Conservation (phyloP, 2,329 filamentous ascomycete genomes). For the Clonostachys solani region DNA sequence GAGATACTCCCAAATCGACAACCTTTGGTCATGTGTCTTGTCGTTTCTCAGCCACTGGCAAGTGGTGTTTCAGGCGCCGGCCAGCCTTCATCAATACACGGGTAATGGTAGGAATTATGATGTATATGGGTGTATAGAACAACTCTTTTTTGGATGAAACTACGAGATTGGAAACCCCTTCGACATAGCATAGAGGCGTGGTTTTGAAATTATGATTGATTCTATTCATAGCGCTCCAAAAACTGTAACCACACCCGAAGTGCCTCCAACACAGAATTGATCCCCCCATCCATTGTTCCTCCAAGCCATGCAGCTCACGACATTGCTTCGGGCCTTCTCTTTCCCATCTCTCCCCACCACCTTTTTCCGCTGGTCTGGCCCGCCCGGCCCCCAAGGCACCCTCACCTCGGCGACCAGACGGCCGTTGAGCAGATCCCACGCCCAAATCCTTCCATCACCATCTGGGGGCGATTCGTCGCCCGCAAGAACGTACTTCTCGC, state of each 20-base stretch:
- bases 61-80: too few relatives aligned
- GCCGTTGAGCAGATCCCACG: slow-evolving; percentile 81
- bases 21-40: too few relatives aligned
- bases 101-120: too few relatives aligned
- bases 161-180: too few relatives aligned
- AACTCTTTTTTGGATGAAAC: slow-evolving; percentile 1
- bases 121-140: not conserved
- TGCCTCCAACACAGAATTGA: slow-evolving; percentile 63
- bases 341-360: slow-evolving; percentile 56
- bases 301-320: slow-evolving; percentile 61
- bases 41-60: too few relatives aligned
- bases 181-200: too few relatives aligned
- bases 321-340: slow-evolving; percentile 53
- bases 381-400: slow-evolving; percentile 53
- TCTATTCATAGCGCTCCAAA: slow-evolving; percentile 36
- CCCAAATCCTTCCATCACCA: slow-evolving; percentile 60
- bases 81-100: too few relatives aligned
- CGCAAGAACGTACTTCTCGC: slow-evolving; percentile 73
- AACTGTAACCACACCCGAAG: slow-evolving; percentile 60
- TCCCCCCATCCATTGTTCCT: slow-evolving; percentile 57
- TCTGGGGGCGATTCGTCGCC: slow-evolving; percentile 64
- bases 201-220: too few relatives aligned
- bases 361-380: slow-evolving; percentile 41
- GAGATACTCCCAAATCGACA: too few relatives aligned
- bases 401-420: slow-evolving; percentile 59